Evolutionary conservation across 1,284 basidiomycete genomes (phyloP).

Genomic region (Puccinia horiana): DNA sequence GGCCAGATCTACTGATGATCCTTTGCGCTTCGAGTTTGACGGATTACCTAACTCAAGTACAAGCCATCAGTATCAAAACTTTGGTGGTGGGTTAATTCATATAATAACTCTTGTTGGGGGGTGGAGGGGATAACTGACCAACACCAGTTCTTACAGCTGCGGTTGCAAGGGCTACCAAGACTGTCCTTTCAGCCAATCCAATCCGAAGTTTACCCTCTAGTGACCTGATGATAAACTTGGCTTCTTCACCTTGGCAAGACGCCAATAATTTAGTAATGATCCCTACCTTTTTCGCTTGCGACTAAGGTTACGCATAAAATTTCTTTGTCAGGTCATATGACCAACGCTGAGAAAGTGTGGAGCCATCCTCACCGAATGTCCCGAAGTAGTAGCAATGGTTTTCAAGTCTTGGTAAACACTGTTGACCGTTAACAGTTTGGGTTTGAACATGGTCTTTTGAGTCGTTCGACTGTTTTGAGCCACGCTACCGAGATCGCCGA

Average conservation of each 20-base stretch:
- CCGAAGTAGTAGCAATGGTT: constrained; percentile 80
- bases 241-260: constrained; percentile 77
- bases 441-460: constrained; percentile 93
- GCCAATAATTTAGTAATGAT: constrained; percentile 93
- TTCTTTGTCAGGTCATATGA: too few relatives aligned
- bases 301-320: constrained; percentile 63
- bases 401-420: constrained; percentile 81
- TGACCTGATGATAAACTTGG: constrained; percentile 93
- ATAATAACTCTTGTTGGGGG: background rate
- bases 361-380: constrained; percentile 68
- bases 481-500: constrained; percentile 92
- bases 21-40: constrained; percentile 72
- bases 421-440: constrained; percentile 82
- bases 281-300: constrained; percentile 89
- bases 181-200: constrained; percentile 90
- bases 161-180: constrained; percentile 56
- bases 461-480: constrained; percentile 90
- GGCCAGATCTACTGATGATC: constrained; percentile 70
- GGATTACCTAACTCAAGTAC: constrained; percentile 53
- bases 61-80: background rate
- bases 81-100: background rate
- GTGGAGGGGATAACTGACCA: constrained; percentile 64
- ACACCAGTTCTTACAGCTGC: constrained; percentile 66
- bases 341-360: constrained; percentile 50
- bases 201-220: constrained; percentile 97